phyloP scores from a whole-genome alignment of 1,139 yeast genomes.

The Taphrina communis region DNA sequence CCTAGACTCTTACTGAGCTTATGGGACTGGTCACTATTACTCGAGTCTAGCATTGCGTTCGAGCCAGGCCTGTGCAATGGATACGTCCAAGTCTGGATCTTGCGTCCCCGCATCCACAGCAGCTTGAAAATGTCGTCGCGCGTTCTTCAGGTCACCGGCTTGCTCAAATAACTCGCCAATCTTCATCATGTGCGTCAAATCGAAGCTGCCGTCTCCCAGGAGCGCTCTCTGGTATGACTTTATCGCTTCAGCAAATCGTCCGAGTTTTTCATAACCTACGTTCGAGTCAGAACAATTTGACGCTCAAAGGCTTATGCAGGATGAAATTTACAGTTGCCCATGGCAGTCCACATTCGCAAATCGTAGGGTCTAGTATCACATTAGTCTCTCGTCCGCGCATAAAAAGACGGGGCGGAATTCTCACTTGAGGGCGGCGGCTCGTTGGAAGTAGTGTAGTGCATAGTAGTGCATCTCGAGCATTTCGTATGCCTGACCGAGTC shows the following conservation, averaged over 20 bases:
- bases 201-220: constrained; percentile 50
- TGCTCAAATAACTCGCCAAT: constrained; percentile 73
- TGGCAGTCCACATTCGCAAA: constrained; percentile 95
- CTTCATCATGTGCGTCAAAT: constrained; percentile 64
- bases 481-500: constrained; percentile 97
- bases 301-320: neutral
- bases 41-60: constrained; percentile 23
- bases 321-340: constrained; percentile 67
- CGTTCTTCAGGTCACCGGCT: constrained; percentile 59
- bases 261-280: constrained; percentile 68
- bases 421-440: constrained; percentile 80
- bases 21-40: neutral
- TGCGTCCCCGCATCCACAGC: constrained; percentile 23
- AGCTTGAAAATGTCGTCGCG: constrained; percentile 53
- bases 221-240: constrained; percentile 61
- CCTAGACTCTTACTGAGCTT: too few relatives aligned
- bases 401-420: constrained; percentile 8
- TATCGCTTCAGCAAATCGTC: constrained; percentile 69
- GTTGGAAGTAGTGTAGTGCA: constrained; percentile 88
- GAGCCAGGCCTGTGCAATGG: constrained; percentile 23
- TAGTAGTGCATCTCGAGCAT: constrained; percentile 94
- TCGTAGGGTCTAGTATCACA: constrained; percentile 64
- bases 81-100: constrained; percentile 5
- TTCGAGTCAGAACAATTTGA: neutral
- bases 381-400: neutral